A percentile compares a stretch with the other conserved stretches of the same genome.
phyloP scores from a whole-genome alignment of 1,284 basidiomycete genomes.

The Bjerkandera adusta region DNA sequence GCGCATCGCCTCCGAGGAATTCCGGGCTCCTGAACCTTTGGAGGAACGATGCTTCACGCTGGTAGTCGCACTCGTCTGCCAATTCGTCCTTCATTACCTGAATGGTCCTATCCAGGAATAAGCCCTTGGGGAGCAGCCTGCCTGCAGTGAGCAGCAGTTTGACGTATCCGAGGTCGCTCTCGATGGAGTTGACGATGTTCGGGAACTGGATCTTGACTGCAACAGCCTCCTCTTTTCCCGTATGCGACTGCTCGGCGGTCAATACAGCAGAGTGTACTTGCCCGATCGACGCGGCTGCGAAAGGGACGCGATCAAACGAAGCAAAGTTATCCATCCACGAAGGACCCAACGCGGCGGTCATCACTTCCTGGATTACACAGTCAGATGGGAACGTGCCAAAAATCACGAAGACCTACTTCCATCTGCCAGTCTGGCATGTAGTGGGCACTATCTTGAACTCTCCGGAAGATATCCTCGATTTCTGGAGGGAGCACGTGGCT shows the following conservation, averaged over 20 bases:
- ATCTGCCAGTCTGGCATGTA: conserved; percentile 99
- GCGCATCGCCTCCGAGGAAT: conserved; percentile 54
- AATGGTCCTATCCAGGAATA: conserved; percentile 89
- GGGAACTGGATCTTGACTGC: conserved; percentile 98
- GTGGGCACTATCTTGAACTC: conserved; percentile 94
- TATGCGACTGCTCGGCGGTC: conserved; percentile 44
- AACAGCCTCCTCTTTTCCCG: conserved; percentile 56
- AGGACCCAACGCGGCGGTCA: conserved; percentile 71
- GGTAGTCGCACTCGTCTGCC: conserved; percentile 94
- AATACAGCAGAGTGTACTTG: conserved; percentile 89
- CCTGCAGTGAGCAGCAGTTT: conserved; percentile 83
- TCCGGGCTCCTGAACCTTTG: conserved; percentile 55
- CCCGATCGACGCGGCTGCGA: conserved; percentile 96
- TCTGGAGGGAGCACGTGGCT: conserved; percentile 88
- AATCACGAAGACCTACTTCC: conserved; percentile 54
- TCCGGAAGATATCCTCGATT: conserved; percentile 84
- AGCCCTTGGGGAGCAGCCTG: conserved; percentile 78
- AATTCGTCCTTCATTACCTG: conserved; percentile 89
- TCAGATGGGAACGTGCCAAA: neutral
- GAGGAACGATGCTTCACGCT: conserved; percentile 81
- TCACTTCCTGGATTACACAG: conserved; percentile 58
- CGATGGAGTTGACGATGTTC: conserved; percentile 84
- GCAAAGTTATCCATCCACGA: conserved; percentile 76
- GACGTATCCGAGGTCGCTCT: conserved; percentile 86
- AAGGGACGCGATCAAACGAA: conserved; percentile 83